Evolutionary conservation across 805 yeast species (phyloP), one percentile per base, ranked within the genome.

Genomic region (Kodamaea sagamina): DNA sequence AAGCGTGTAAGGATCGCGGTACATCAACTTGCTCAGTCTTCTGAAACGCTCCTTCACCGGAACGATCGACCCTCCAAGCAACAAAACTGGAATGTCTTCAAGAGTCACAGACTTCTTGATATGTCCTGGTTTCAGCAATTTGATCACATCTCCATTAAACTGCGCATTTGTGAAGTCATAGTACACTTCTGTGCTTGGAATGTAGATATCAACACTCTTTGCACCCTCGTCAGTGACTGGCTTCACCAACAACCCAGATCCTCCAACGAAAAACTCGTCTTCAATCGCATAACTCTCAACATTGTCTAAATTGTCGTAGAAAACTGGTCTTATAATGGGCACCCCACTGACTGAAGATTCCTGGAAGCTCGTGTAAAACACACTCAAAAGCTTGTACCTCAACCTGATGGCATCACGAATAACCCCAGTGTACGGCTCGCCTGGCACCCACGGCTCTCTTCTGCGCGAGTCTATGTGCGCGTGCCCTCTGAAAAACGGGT

Each of bases 401-500:
- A 87, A 69, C 42, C 68, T 72, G 6, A 93, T 74, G 0, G 95
- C 84, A 36, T 86, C 83, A 47, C 85, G 75, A 44, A 90, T 83
- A 16, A 76, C 59, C 0, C 78, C 65, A 6, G 84, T 79, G 51
- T 79, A 80, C 2, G 92, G 90, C 22, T 84, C 95, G 6, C 86
- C 86, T 1, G 85, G 73, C 36, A 92, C 61, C 83, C 89, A 92
- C 1, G 99, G 99, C 61, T 93, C 99, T 49, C 97, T 78, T 65
- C 98, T 81, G 56, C 84, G 75, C 0, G 97, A 74, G 62, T 93
- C 99, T 41, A 92, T 86, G 67, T 93, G 98, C 0, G 98, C 97
- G 66, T 93, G 99, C 0, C 84, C 97, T 56, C 99, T 75, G 71
- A 93, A 92, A 57, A 93, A 93, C 26, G 99, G 99, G 64, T 92